A percentile compares a stretch with the other conserved stretches of the same genome.
phyloP scores from a whole-genome alignment of 225 moss, liverwort and hornwort genomes.

The Pleurozium schreberi region DNA sequence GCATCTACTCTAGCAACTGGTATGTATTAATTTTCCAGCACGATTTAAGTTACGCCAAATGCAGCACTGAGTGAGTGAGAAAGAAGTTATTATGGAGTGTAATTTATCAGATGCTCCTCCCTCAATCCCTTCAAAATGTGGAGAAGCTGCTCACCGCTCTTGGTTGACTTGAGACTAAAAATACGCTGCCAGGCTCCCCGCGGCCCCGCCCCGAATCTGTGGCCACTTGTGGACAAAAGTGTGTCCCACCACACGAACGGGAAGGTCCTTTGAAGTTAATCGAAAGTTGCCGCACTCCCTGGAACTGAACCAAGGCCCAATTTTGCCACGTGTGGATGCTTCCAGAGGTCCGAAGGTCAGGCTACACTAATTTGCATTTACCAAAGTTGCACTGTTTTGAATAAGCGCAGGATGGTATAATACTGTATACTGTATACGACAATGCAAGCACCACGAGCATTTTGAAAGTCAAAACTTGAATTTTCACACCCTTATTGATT shows the following conservation, averaged over 20 bases:
- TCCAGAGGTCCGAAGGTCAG: neutral
- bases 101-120: no score
- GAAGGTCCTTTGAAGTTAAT: no score
- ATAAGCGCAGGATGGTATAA: neutral
- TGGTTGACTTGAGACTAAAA: constrained; percentile 3
- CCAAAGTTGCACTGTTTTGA: neutral
- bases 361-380: neutral
- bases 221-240: constrained; percentile 4
- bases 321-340: neutral
- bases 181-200: neutral
- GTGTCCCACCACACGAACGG: constrained; percentile 11
- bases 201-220: neutral
- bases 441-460: no score
- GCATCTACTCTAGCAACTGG: no score
- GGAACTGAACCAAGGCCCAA: neutral
- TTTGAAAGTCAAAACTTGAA: no score
- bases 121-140: no score
- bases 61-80: neutral
- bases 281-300: no score
- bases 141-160: neutral
- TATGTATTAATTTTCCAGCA: neutral
- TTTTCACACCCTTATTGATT: no score
- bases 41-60: neutral
- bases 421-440: no score
- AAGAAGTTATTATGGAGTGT: neutral